Percentiles rank a stretch among this genome's conserved stretches.
phyloP scores from a whole-genome alignment of 2,329 filamentous ascomycete genomes.

The Metarhizium rileyi region DNA sequence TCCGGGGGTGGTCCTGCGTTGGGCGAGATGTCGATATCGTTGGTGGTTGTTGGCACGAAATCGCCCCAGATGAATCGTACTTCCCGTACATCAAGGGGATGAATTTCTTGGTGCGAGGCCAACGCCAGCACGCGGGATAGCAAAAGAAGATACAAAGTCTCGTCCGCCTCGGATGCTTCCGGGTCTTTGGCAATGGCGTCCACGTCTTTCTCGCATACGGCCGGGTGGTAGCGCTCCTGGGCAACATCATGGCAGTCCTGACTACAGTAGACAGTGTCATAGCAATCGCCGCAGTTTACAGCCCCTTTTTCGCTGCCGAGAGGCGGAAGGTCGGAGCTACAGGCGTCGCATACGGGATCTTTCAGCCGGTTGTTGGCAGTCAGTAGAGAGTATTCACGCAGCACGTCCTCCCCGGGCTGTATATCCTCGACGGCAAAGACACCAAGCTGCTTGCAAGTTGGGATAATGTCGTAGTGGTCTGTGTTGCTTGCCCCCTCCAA shows the following conservation, averaged over 20 bases:
- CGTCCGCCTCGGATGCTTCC: slow-evolving; percentile 47
- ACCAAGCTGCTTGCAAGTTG: slow-evolving; percentile 68
- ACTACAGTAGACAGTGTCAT: slow-evolving; percentile 58
- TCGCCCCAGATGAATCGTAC: slow-evolving; percentile 63
- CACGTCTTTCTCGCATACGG: slow-evolving; percentile 56
- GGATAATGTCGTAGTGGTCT: slow-evolving; percentile 38
- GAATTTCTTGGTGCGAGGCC: slow-evolving; percentile 46
- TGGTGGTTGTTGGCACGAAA: slow-evolving; percentile 43
- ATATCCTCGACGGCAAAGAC: slow-evolving; percentile 84
- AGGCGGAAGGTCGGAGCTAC: slow-evolving; percentile 61
- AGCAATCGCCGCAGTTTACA: slow-evolving; percentile 50
- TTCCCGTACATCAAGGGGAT: slow-evolving; percentile 54
- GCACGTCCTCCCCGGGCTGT: slow-evolving; percentile 61
- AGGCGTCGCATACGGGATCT: slow-evolving; percentile 82
- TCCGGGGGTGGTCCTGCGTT: slow-evolving; percentile 46
- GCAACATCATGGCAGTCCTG: slow-evolving; percentile 49
- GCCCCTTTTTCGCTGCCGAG: slow-evolving; percentile 37
- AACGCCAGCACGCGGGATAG: slow-evolving; percentile 55
- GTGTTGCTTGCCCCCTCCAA: slow-evolving; percentile 43
- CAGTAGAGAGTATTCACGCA: slow-evolving; percentile 75
- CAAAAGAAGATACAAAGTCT: slow-evolving; percentile 53
- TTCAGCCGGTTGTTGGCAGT: slow-evolving; percentile 85
- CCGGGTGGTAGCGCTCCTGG: slow-evolving; percentile 50
- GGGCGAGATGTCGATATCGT: slow-evolving; percentile 44
- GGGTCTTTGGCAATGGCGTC: slow-evolving; percentile 57